Base-by-base conservation (phyloP, 495 filamentous ascomycete genomes). In the Recurvomyces mirabilis region DNA sequence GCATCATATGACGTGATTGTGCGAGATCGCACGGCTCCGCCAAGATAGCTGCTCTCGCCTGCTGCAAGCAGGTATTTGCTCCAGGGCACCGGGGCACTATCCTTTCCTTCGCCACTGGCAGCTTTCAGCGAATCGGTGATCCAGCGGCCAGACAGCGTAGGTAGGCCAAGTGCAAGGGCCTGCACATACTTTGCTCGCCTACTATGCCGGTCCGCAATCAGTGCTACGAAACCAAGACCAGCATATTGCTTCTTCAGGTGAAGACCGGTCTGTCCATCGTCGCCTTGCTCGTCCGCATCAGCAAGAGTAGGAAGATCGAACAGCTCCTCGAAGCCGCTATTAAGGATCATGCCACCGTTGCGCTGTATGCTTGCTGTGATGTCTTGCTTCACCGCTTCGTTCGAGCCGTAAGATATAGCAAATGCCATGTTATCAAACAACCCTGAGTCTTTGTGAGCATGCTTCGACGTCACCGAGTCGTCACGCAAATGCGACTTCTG, bases 111-210 rank as follows among this genome's bases (percentile, higher is more conserved):
- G 12, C 23, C 15, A n/a, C 11, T 6, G 23, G 17, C n/a, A 2
- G 31, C 17, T 18, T 24, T 40, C 2, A 84, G 63, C 52, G 85
- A 93, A 40, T 83, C 77, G 22, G 73, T 68, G 41, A 96, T 66
- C 93, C 93, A 98, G 23, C 78, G 75, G 0, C 70, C 70, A 4
- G 81, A 77, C 5, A 98, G 69, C 51, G 86, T 93, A 0, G 93
- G 93, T 1, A 98, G 59, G 4, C 85, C 84, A 3, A 98, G 73
- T 6, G 93, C 88, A 11, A 98, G 76, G 0, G 91, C 91, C 60
- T 96, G 89, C 71, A 98, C 82, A 62, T 91, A 94, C 51, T 98
- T 98, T 26, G 78, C 75, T 43, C 82, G 81, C n/a, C 91, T 78
- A 11, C 82, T 93, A 60, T 94, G 80, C 21, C 74, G 73, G 59